Evolutionary conservation across 179 eudicot genomes (phyloP), one percentile per base, ranked within the genome.

Genomic region (Gypsophila paniculata): DNA sequence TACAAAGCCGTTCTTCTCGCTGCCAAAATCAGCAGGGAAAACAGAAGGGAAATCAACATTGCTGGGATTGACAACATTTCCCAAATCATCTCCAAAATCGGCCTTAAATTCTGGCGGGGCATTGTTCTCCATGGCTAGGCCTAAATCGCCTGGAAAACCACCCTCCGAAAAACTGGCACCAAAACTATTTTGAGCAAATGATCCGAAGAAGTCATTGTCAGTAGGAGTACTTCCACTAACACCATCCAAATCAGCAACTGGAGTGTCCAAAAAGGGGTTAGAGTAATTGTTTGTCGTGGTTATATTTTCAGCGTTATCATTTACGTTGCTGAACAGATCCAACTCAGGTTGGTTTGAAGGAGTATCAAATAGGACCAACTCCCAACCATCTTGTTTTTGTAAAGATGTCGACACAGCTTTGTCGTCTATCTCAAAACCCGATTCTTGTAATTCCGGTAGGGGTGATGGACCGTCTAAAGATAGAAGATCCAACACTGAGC

Each of bases 231-330:
- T 53, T 70, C 3, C 44, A 22, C 26, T 26, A 3, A 53, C 2
- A 58, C 23, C 55, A 18, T 25, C 36, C 14, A 65, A 26, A 61
- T 61, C 69, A 71, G 13, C 25, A 5, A 22, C 22, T 6, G 70
- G 3, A 39, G 84, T 88, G 18, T 81, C 78, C 71, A 93, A 75
- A 73, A 93, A 93, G 0, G 96, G 98, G 57, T 93, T 93, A 76
- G 2, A 14, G 60, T 85, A 86, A 58, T 79, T 75, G 17, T 76
- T 74, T 6, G 61, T 49, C 2, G 64, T 58, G 2, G 77, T n/a
- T 9, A 48, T 12, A 71, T 44, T 21, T 57, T 1, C 73, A 70
- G 13, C 39, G 39, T 68, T 62, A 65, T 74, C 58, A 65, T 65
- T 72, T 9, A 57, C 29, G 49, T 21, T 61, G 65, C 54, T 61